Conservation (phyloP, 768 basidiomycete species). For the Naganishia antarctica region DNA sequence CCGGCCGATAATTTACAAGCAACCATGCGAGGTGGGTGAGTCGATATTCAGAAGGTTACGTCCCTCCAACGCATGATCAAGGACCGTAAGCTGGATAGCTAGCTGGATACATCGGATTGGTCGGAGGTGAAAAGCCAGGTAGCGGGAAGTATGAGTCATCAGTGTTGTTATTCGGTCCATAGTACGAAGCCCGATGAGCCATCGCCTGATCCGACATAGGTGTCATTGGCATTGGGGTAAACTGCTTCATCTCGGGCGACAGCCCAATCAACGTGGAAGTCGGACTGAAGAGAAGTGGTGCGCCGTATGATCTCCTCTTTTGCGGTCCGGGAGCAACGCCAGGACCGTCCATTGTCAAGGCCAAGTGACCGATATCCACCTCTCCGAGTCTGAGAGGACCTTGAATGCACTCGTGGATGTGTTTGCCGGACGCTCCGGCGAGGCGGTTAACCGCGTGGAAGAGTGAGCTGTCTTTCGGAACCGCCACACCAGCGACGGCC, state of each 20-base stretch:
- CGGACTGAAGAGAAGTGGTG: neutral
- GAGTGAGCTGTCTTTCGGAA: constrained; percentile 19
- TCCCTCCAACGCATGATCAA: no score
- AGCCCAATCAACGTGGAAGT: neutral
- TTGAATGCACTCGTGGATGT: neutral
- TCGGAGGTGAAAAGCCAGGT: neutral
- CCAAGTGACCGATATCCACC: constrained; percentile 13
- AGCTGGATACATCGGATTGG: no score
- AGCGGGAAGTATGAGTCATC: constrained; percentile 8
- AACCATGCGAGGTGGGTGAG: no score
- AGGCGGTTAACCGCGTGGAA: neutral
- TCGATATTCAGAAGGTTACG: no score
- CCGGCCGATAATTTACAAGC: no score
- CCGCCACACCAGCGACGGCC: constrained; percentile 21
- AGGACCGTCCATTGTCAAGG: constrained; percentile 6
- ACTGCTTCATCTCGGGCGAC: constrained; percentile 11
- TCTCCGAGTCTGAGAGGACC: constrained; percentile 13
- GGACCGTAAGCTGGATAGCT: neutral
- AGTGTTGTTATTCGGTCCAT: constrained; percentile 1
- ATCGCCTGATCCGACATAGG: constrained; percentile 14
- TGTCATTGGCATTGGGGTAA: constrained; percentile 3
- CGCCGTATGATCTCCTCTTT: constrained; percentile 1
- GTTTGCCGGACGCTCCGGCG: constrained; percentile 3
- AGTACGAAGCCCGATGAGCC: neutral
- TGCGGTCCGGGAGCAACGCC: constrained; percentile 3